Evolutionary conservation across 495 filamentous ascomycete species (phyloP).

Genomic region (Penicillium desertorum): DNA sequence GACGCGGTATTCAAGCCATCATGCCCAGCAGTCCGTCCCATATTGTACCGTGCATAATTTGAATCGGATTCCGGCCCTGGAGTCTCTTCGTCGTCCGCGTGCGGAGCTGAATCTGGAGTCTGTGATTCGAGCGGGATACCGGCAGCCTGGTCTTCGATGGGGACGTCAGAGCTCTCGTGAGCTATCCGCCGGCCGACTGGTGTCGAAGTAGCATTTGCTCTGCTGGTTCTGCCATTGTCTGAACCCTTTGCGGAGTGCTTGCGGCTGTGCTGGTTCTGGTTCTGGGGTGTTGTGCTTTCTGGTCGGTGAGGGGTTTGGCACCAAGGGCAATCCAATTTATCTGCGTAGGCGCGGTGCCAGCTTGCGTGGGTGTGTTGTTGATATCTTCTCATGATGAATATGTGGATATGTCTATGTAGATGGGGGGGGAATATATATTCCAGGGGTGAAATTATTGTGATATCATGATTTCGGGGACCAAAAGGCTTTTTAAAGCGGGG

Average conservation of each 20-base stretch:
- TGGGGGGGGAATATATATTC: background rate
- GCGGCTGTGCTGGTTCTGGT: background rate
- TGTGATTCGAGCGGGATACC: background rate
- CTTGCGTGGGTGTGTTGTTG: slow-evolving; percentile 12
- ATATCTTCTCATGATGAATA: slow-evolving; percentile 6
- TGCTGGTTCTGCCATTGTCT: background rate
- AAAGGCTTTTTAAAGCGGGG: slow-evolving; percentile 8
- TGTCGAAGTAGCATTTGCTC: background rate
- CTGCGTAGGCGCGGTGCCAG: slow-evolving; percentile 12
- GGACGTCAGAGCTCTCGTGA: background rate
- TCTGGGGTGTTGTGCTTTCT: slow-evolving; percentile 4
- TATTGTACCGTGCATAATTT: background rate
- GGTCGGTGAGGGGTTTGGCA: background rate
- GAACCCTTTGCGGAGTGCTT: background rate
- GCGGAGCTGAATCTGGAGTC: background rate
- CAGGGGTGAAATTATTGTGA: background rate
- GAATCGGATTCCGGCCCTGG: background rate
- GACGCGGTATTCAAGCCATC: background rate
- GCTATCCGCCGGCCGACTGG: background rate
- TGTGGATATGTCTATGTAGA: background rate
- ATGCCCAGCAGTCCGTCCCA: background rate
- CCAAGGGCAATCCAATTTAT: slow-evolving; percentile 9
- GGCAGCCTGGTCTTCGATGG: background rate
- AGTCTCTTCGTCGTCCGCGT: background rate
- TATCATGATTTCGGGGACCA: background rate